Conservation (phyloP, 2,329 filamentous ascomycete genomes). For the Scedosporium dehoogii region DNA sequence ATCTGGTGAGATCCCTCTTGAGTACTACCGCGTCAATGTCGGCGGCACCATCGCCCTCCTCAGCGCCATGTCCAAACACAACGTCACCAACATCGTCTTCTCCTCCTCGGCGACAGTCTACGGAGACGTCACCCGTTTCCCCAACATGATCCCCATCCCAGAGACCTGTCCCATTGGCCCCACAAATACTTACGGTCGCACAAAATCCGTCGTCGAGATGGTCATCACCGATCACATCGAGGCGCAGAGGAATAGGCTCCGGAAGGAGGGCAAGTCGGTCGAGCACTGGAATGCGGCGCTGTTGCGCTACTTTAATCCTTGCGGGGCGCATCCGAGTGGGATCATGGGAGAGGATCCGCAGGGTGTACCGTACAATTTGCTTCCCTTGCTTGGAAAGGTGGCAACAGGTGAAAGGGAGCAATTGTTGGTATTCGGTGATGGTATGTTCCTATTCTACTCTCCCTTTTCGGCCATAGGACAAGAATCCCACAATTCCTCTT, state of each 20-base stretch:
- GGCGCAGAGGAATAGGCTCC: constrained; percentile 71
- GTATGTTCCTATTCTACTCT: constrained; percentile 36
- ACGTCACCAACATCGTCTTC: constrained; percentile 96
- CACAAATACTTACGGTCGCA: constrained; percentile 96
- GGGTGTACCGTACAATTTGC: constrained; percentile 89
- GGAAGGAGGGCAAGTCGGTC: constrained; percentile 67
- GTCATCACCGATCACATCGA: constrained; percentile 88
- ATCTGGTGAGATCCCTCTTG: constrained; percentile 83
- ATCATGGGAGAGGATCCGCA: constrained; percentile 98
- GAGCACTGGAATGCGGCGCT: constrained; percentile 89
- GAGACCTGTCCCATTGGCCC: constrained; percentile 93
- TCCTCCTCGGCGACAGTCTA: constrained; percentile 97
- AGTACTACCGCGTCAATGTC: constrained; percentile 98
- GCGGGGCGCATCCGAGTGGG: constrained; percentile 85
- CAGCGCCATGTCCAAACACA: constrained; percentile 76
- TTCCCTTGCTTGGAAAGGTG: constrained; percentile 89
- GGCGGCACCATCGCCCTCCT: constrained; percentile 83
- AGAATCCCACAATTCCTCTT: neutral
- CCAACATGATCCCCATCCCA: constrained; percentile 98
- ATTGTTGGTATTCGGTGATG: constrained; percentile 86
- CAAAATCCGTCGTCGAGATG: constrained; percentile 84
- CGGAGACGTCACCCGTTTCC: constrained; percentile 90
- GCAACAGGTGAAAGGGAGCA: constrained; percentile 92
- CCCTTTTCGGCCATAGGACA: neutral
- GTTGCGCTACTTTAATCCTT: constrained; percentile 96